Evolutionary conservation across 129 eudicot species (phyloP).

Genomic region (Flaveria robusta): DNA sequence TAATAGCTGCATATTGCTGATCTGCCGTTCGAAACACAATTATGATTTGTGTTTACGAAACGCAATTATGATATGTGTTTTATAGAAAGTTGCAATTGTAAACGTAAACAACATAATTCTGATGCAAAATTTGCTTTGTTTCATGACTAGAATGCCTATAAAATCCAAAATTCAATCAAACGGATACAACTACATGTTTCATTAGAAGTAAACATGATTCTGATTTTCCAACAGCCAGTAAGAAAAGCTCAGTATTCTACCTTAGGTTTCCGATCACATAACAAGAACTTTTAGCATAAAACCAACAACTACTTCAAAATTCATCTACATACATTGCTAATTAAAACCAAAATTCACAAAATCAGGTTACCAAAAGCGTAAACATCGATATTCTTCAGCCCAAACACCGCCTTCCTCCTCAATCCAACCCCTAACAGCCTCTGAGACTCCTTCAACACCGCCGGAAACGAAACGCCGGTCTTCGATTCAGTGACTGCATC

Average conservation of each 20-base stretch:
- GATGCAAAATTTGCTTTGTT: background rate
- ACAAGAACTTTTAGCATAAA: background rate
- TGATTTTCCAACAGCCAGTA: background rate
- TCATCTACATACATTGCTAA: conserved; percentile 14
- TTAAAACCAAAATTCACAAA: background rate
- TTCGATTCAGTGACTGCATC: conserved; percentile 55
- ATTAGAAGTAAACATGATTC: background rate
- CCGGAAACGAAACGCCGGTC: conserved; percentile 72
- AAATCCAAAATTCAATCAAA: background rate
- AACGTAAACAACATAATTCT: background rate
- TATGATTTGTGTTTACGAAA: background rate
- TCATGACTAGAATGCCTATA: background rate
- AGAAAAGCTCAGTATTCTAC: background rate
- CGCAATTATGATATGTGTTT: background rate
- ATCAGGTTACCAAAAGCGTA: conserved; percentile 79
- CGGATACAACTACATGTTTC: background rate
- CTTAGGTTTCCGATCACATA: conserved; percentile 15
- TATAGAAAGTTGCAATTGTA: background rate
- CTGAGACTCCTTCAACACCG: conserved; percentile 56
- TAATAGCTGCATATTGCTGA: background rate
- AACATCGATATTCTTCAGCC: conserved; percentile 87
- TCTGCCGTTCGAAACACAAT: background rate
- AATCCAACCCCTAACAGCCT: conserved; percentile 82
- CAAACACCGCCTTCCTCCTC: conserved; percentile 72
- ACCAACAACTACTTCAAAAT: background rate